Percentiles rank a stretch among this genome's conserved stretches.
Evolutionary conservation across 805 yeast species (phyloP).

Genomic region (Priceomyces melissophilus): DNA sequence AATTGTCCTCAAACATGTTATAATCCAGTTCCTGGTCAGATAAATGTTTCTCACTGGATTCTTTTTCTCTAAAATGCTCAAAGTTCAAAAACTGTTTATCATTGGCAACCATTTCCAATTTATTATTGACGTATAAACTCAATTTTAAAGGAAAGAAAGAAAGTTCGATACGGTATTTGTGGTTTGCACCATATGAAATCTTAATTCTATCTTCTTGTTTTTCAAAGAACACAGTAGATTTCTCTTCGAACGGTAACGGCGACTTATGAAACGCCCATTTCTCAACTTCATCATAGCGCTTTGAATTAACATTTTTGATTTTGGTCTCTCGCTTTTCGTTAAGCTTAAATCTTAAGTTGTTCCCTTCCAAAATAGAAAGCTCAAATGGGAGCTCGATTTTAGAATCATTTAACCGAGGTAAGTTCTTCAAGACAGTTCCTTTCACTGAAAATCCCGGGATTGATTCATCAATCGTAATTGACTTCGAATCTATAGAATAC

Average conservation of each 20-base stretch:
- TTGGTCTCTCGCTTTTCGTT: constrained; percentile 56
- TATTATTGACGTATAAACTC: constrained; percentile 43
- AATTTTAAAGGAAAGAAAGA: constrained; percentile 48
- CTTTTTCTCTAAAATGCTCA: constrained; percentile 68
- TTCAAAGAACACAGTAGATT: constrained; percentile 12
- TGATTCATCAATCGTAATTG: constrained; percentile 10
- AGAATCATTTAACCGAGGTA: constrained; percentile 12
- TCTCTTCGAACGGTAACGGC: constrained; percentile 8
- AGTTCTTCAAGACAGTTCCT: constrained; percentile 47
- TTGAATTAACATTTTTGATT: constrained; percentile 24
- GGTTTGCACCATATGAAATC: constrained; percentile 35
- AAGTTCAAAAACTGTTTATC: constrained; percentile 67
- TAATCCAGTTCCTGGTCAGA: constrained; percentile 59
- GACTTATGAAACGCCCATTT: constrained; percentile 51
- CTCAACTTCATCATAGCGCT: constrained; percentile 59
- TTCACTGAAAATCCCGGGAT: constrained; percentile 26
- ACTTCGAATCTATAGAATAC: constrained; percentile 21
- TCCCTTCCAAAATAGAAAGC: constrained; percentile 53
- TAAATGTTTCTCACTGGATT: constrained; percentile 34
- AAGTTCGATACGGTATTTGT: constrained; percentile 42
- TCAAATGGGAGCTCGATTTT: constrained; percentile 51
- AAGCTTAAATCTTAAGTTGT: constrained; percentile 56
- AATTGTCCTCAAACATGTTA: constrained; percentile 69
- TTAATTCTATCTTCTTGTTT: constrained; percentile 11
- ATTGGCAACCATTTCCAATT: constrained; percentile 56